Evolutionary conservation across 2,329 filamentous ascomycete genomes (phyloP), one percentile per base, ranked within the genome.

Genomic region (Alternaria metachromatica): DNA sequence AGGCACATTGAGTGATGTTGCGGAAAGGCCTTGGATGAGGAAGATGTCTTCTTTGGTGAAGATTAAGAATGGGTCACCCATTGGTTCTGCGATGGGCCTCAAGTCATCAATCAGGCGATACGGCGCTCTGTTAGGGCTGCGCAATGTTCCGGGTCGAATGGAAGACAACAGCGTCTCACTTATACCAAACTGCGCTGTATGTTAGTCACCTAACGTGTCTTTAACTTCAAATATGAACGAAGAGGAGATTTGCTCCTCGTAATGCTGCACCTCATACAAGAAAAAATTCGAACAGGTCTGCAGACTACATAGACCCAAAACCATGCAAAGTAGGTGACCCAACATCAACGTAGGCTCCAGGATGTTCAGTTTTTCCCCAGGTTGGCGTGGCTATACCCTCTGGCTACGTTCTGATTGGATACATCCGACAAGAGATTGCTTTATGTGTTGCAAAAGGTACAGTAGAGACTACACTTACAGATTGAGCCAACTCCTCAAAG

Each of bases 1-100:
- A 15, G 43, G 43, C 28, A 6, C 13, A 18, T 51, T 49, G 28
- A 15, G 64, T 43, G 73, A 66, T 58, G 30, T 65, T 62, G 3
- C 55, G 72, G 67, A 65, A 18, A 68, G 69, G 3, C 70, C 79
- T 67, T 84, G 82, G 9, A 82, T 66, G 25, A 85, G 78, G 67
- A 81, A 82, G 6, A 84, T 72, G 60, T 82, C 82, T 26, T 78
- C 73, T 53, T 81, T 81, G 0, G 82, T 81, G 41, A 84, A 69
- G 46, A 84, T 80, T 1, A 84, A 73, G 63, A 78, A 81, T 12
- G 82, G 73, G 15, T 43, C 11, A 15, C 46, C n/a, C 26, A 59
- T 25, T 1, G 2, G 37, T 41, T 18, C 37, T 41, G 37, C 37
- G 37, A 41, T 41, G 3, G 37, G 37, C n/a, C 37, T 41, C 15